Conservation (phyloP, 495 filamentous ascomycete species). For the Aspergillus egyptiacus region DNA sequence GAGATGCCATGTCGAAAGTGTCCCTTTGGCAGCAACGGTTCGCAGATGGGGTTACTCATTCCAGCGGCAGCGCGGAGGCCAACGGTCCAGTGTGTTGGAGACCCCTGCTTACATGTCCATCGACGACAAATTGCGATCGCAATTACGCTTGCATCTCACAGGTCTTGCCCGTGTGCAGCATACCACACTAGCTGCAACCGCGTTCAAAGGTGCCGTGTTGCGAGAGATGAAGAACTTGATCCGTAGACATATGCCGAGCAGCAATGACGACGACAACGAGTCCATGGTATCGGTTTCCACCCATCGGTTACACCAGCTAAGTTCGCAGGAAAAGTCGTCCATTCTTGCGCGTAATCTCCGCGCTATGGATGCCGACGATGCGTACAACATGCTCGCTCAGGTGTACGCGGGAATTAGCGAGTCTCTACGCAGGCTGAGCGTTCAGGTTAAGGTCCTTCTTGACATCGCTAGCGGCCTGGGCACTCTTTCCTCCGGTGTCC, state of each 20-base stretch:
- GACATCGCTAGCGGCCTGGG: slow-evolving; percentile 82
- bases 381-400: slow-evolving; percentile 75
- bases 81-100: slow-evolving; percentile 57
- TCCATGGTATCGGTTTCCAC: slow-evolving; percentile 86
- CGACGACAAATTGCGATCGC: slow-evolving; percentile 59
- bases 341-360: slow-evolving; percentile 88
- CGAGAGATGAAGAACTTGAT: slow-evolving; percentile 86
- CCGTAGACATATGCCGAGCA: slow-evolving; percentile 77
- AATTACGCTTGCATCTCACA: slow-evolving; percentile 60
- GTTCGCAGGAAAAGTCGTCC: slow-evolving; percentile 82
- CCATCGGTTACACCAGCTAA: slow-evolving; percentile 60
- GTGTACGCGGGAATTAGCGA: slow-evolving; percentile 87
- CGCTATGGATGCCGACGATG: slow-evolving; percentile 73
- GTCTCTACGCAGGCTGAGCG: slow-evolving; percentile 72
- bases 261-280: slow-evolving; percentile 87
- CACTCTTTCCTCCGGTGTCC: slow-evolving; percentile 19
- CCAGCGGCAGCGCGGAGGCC: slow-evolving; percentile 57
- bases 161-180: slow-evolving; percentile 75
- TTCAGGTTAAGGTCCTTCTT: slow-evolving; percentile 91
- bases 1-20: slow-evolving; percentile 70
- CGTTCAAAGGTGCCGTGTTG: slow-evolving; percentile 80
- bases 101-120: slow-evolving; percentile 71
- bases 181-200: slow-evolving; percentile 69
- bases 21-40: slow-evolving; percentile 66
- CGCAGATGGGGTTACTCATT: slow-evolving; percentile 66